These are phyloP conservation scores for Lupinus albus DNA, from an alignment of 306 rosid species.

Conservation along the genomic window DNA sequence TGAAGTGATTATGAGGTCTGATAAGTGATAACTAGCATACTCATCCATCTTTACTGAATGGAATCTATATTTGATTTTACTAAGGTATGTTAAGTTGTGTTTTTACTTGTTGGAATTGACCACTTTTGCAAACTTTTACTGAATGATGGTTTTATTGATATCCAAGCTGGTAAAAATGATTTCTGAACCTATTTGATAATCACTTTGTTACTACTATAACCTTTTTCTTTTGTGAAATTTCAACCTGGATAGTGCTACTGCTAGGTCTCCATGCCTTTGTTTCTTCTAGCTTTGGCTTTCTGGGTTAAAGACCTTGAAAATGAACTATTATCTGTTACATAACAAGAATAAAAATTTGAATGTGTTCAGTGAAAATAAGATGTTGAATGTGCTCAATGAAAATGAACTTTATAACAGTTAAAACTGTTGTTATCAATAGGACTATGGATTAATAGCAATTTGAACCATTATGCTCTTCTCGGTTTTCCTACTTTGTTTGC, in stretches of 20 bases:
- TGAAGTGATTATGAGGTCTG: conserved; percentile 30
- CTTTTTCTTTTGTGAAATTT: not conserved
- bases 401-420: conserved; percentile 36
- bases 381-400: conserved; percentile 33
- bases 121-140: conserved; percentile 6
- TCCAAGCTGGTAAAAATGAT: not conserved
- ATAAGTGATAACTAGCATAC: conserved; percentile 29
- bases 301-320: conserved; percentile 6
- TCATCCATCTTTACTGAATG: not conserved
- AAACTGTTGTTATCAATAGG: conserved; percentile 49
- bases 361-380: not conserved
- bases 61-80: conserved; percentile 35
- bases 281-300: not conserved
- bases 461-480: conserved; percentile 52
- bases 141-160: conserved; percentile 12
- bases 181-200: conserved; percentile 5
- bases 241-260: not conserved
- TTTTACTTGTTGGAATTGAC: conserved; percentile 22
- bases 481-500: conserved; percentile 52
- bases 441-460: conserved; percentile 47
- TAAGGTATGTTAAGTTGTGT: conserved; percentile 27
- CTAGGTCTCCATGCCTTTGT: conserved; percentile 11
- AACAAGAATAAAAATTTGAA: conserved; percentile 15
- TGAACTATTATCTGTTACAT: conserved; percentile 33
- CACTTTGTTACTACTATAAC: not conserved